Percentiles rank a stretch among this genome's conserved stretches.
These are phyloP conservation scores for Elongisporangium undulatum DNA, from an alignment of 352 stramenopile species.

Conservation along the genomic window DNA sequence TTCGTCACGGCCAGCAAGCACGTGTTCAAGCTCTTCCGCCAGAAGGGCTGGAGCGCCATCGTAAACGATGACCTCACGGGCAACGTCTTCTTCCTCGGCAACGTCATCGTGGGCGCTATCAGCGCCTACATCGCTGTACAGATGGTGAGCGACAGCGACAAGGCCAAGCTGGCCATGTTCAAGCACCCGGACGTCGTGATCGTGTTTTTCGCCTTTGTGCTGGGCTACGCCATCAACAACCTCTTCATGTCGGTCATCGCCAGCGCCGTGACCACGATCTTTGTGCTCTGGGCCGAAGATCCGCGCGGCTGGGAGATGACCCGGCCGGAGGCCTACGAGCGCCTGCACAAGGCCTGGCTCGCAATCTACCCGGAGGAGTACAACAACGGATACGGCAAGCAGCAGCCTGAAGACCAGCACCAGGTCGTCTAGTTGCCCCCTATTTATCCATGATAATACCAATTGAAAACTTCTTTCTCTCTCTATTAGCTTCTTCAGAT, in stretches of 20 bases:
- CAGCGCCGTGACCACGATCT: slow-evolving; percentile 77
- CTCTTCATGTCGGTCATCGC: slow-evolving; percentile 75
- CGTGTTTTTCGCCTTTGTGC: slow-evolving; percentile 65
- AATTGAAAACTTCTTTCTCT: too few relatives aligned
- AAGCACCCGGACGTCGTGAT: slow-evolving; percentile 60
- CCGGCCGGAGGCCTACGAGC: slow-evolving; percentile 62
- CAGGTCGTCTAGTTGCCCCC: slow-evolving; percentile 6
- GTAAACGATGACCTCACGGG: slow-evolving; percentile 87
- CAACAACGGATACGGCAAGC: slow-evolving; percentile 78
- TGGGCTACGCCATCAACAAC: slow-evolving; percentile 31
- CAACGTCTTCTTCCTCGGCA: slow-evolving; percentile 83
- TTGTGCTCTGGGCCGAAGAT: slow-evolving; percentile 83
- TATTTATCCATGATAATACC: slow-evolving; percentile 1
- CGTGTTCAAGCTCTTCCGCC: slow-evolving; percentile 77
- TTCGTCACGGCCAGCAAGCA: slow-evolving; percentile 74
- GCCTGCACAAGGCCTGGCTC: slow-evolving; percentile 69
- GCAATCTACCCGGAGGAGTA: slow-evolving; percentile 83
- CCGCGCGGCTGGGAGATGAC: slow-evolving; percentile 71
- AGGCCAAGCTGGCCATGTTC: slow-evolving; percentile 52
- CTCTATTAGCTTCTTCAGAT: too few relatives aligned
- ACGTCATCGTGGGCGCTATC: slow-evolving; percentile 63
- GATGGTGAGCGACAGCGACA: slow-evolving; percentile 46
- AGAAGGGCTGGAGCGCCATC: slow-evolving; percentile 84
- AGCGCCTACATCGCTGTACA: slow-evolving; percentile 62
- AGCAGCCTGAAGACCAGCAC: slow-evolving; percentile 15